A percentile compares a stretch with the other conserved stretches of the same genome.
These are phyloP conservation scores for Penicillium bovifimosum DNA, from an alignment of 495 filamentous ascomycete species.

Conservation along the genomic window DNA sequence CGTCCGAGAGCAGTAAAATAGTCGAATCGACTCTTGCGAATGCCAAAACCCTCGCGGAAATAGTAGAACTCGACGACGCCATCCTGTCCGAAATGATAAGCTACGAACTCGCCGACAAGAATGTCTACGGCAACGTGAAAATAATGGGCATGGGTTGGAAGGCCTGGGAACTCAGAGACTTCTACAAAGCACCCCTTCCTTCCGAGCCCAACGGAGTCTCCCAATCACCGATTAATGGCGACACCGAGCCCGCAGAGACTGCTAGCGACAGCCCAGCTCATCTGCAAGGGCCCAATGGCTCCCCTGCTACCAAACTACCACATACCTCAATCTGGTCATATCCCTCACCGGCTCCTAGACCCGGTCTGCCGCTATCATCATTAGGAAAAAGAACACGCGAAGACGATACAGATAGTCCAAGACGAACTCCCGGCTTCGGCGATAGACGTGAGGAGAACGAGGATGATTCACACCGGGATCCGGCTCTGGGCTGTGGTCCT, in stretches of 20 bases:
- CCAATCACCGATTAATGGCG: slow-evolving; percentile 8
- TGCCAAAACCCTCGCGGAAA: slow-evolving; percentile 25
- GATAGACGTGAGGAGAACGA: background rate
- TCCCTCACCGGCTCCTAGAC: background rate
- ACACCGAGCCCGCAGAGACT: background rate
- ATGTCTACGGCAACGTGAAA: slow-evolving; percentile 32
- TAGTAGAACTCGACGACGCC: slow-evolving; percentile 38
- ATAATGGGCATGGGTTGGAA: slow-evolving; percentile 39
- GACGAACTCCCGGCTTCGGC: background rate
- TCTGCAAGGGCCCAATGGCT: background rate
- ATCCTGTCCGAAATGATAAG: slow-evolving; percentile 29
- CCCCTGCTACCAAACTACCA: background rate
- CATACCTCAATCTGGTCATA: background rate
- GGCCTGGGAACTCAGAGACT: slow-evolving; percentile 32
- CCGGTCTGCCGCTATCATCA: slow-evolving; percentile 13
- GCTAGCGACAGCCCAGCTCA: background rate
- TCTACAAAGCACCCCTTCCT: slow-evolving; percentile 27
- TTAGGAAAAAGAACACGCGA: slow-evolving; percentile 27
- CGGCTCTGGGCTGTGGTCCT: background rate
- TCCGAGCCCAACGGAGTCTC: slow-evolving; percentile 2
- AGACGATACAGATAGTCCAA: slow-evolving; percentile 6
- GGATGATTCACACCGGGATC: background rate
- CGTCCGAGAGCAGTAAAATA: background rate
- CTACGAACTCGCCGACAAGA: slow-evolving; percentile 29
- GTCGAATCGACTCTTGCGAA: slow-evolving; percentile 12